A percentile compares a stretch with the other conserved stretches of the same genome.
Conservation (phyloP, 768 basidiomycete genomes). For the Fibroporia radiculosa region DNA sequence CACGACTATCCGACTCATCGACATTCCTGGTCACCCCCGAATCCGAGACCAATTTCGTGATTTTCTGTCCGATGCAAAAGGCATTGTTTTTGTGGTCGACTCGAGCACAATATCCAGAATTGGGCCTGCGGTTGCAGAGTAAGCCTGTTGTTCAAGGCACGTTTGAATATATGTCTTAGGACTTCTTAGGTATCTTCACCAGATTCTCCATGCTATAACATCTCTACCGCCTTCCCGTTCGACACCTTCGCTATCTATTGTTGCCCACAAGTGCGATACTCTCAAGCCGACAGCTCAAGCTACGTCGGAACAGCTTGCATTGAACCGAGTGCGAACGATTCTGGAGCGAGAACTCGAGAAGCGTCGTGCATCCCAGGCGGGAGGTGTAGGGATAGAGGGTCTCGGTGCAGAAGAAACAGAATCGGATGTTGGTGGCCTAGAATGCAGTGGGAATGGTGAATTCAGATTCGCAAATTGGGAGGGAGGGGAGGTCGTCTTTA, state of each 20-base stretch:
- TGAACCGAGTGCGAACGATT: slow-evolving; percentile 65
- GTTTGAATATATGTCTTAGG: background rate
- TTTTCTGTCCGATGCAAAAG: slow-evolving; percentile 52
- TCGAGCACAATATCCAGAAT: slow-evolving; percentile 72
- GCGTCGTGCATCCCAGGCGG: slow-evolving; percentile 53
- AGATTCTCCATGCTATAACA: slow-evolving; percentile 58
- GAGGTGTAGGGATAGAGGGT: slow-evolving; percentile 64
- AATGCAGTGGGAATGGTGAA: slow-evolving; percentile 46
- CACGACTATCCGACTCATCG: slow-evolving; percentile 49
- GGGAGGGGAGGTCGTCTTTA: slow-evolving; percentile 67
- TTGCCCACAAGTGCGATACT: slow-evolving; percentile 75
- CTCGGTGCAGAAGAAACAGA: slow-evolving; percentile 58
- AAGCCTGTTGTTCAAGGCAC: slow-evolving; percentile 23
- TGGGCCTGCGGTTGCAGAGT: slow-evolving; percentile 74
- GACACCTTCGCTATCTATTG: slow-evolving; percentile 52
- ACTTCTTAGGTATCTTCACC: slow-evolving; percentile 58
- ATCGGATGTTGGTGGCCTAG: slow-evolving; percentile 66
- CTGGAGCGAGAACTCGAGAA: slow-evolving; percentile 84
- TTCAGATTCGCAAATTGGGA: slow-evolving; percentile 83
- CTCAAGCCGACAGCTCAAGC: slow-evolving; percentile 42
- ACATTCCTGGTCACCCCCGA: slow-evolving; percentile 82
- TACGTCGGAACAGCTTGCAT: slow-evolving; percentile 40
- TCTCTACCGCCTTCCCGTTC: slow-evolving; percentile 66
- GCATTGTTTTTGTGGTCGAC: slow-evolving; percentile 73
- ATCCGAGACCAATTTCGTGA: slow-evolving; percentile 69